A percentile compares a stretch with the other conserved stretches of the same genome.
Evolutionary conservation across 2,329 filamentous ascomycete genomes (phyloP).

Genomic region (Nakataea oryzae): DNA sequence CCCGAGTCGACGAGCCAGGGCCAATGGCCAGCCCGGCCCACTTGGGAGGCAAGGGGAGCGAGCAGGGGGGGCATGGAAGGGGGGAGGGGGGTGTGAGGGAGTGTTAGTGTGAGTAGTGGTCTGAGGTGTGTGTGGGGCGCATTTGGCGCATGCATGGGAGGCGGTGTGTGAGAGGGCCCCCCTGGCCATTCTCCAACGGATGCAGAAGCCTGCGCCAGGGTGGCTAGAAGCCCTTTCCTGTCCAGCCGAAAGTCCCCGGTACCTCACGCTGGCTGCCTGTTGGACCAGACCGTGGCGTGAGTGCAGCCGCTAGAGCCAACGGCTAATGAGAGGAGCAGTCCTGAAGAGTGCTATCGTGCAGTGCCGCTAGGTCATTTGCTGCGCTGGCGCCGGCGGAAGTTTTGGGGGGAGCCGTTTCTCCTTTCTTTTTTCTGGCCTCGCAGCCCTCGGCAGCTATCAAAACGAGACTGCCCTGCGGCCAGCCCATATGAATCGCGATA

Average conservation of each 20-base stretch:
- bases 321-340: background rate
- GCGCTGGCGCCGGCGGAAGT: background rate
- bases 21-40: background rate
- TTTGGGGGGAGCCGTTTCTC: background rate
- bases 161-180: slow-evolving; percentile 4
- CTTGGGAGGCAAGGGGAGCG: background rate
- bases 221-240: background rate
- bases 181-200: background rate
- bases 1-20: background rate
- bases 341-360: background rate
- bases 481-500: slow-evolving; percentile 3
- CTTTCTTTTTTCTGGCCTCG: background rate
- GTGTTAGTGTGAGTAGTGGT: background rate
- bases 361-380: background rate
- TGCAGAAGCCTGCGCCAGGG: background rate
- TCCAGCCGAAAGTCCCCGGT: background rate
- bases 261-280: background rate
- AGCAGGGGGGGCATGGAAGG: background rate
- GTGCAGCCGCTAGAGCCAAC: background rate
- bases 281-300: background rate
- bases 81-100: background rate
- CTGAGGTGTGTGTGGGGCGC: slow-evolving; percentile 2
- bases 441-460: slow-evolving; percentile 1
- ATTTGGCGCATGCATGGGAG: slow-evolving; percentile 1
- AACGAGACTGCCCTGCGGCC: slow-evolving; percentile 1